phyloP scores from a whole-genome alignment of 768 basidiomycete species.

The Agaricus sinodeliciosus region DNA sequence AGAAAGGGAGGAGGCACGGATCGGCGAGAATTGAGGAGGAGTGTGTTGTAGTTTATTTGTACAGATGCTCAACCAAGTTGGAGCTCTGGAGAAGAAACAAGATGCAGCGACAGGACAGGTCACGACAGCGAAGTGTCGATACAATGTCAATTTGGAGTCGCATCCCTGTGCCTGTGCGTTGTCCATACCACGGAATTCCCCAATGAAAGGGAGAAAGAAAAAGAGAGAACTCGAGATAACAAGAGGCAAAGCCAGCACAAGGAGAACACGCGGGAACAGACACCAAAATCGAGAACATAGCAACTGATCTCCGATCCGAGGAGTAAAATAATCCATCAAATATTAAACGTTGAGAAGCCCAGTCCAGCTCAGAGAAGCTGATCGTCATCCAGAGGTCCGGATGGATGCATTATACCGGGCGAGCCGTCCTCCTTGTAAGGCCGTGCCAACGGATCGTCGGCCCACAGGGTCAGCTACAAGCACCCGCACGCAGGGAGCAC shows the following conservation, averaged over 20 bases:
- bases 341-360: constrained; percentile 1
- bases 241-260: not conserved
- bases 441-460: not conserved
- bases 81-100: constrained; percentile 3
- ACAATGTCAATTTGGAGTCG: not conserved
- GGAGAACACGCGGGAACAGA: not conserved
- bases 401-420: not conserved
- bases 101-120: constrained; percentile 9
- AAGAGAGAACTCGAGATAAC: not conserved
- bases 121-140: constrained; percentile 7
- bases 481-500: not conserved
- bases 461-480: not conserved
- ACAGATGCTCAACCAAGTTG: not conserved
- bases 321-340: not conserved
- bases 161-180: not conserved
- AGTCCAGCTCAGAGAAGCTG: constrained; percentile 1
- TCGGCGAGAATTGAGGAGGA: not conserved
- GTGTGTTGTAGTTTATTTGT: constrained; percentile 8
- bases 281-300: not conserved
- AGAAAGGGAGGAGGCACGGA: constrained; percentile 2
- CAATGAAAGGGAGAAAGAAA: not conserved
- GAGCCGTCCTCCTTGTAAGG: not conserved
- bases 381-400: not conserved
- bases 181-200: not conserved
- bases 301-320: constrained; percentile 1